A percentile compares a stretch with the other conserved stretches of the same genome.
These are phyloP conservation scores for Volvox africanus DNA, from an alignment of 139 green algal species.

Conservation along the genomic window DNA sequence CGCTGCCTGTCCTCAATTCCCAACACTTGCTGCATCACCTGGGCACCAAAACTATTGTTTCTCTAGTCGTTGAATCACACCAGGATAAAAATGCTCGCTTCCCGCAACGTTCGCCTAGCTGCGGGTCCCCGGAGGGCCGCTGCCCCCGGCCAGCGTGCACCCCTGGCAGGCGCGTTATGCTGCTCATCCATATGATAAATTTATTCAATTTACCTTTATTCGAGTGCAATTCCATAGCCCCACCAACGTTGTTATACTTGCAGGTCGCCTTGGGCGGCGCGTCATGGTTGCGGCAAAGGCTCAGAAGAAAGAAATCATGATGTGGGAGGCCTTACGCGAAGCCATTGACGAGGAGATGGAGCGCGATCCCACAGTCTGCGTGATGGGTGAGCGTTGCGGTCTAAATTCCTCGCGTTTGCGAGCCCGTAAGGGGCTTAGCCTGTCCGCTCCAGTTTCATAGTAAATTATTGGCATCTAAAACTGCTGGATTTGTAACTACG, in stretches of 20 bases:
- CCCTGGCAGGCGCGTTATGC: neutral
- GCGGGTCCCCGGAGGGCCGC: slow-evolving; percentile 3
- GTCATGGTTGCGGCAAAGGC: slow-evolving; percentile 28
- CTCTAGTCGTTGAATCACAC: too few species aligned
- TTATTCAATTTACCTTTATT: neutral
- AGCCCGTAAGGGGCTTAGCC: neutral
- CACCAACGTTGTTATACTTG: neutral
- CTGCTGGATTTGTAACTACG: neutral
- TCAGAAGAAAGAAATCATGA: slow-evolving; percentile 84
- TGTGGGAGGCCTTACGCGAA: slow-evolving; percentile 95
- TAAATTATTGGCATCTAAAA: neutral
- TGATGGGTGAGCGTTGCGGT: slow-evolving; percentile 81
- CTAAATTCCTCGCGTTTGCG: neutral
- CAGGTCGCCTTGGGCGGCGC: slow-evolving; percentile 29
- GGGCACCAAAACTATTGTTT: too few species aligned
- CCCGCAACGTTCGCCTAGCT: slow-evolving; percentile 28
- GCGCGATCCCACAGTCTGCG: slow-evolving; percentile 88
- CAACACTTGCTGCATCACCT: too few species aligned
- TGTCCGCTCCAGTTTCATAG: neutral
- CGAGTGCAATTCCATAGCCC: neutral
- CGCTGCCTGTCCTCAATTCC: too few species aligned
- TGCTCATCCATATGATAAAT: neutral
- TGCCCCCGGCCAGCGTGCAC: slow-evolving; percentile 15
- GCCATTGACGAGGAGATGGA: slow-evolving; percentile 97
- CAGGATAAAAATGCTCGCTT: slow-evolving; percentile 39